Base-by-base conservation (phyloP, 495 filamentous ascomycete genomes). In the Copromyces sp. region DNA sequence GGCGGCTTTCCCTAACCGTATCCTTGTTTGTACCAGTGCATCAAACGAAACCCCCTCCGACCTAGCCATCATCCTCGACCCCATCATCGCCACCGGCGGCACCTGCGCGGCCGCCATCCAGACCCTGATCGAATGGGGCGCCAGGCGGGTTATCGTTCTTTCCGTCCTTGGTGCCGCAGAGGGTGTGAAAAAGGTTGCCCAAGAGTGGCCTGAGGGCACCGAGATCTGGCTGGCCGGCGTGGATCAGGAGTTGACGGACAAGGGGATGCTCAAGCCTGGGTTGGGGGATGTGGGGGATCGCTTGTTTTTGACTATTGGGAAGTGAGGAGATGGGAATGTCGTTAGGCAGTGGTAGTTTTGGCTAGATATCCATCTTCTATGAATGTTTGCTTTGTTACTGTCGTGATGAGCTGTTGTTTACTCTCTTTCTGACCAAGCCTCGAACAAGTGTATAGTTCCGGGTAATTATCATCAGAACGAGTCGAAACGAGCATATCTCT, bases 241-340 rank as follows among this genome's bases (percentile, higher is more conserved):
- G 42, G 95, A 98, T 83, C 81, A 80, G 75, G 84, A 87, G 76
- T 83, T 93, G 69, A 89, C 93, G 78, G 86, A 88, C 38, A 86
- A 84, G 70, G 94, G 95, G 3, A 97, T 97, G 94, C 90, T 98
- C 80, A 92, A 90, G 81, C 95, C 95, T 3, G 95, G 95, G 0
- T 77, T 97, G 74, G 94, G 94, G 1, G 94, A 97, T 86, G 91
- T 97, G 74, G 95, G 95, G 7, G 95, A 98, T 84, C 84, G 95
- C 71, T 82, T 98, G 80, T 98, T 95, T 84, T 87, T 97, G 82
- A 97, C 95, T 0, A 89, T 95, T 83, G 95, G 95, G 38, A 98
- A 98, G 82, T 97, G 24, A 88, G 75, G 69, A 72, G 9, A 17
- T 16, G 3, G n/a, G 38, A 32, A 7, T 37, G 17, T 37, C 5